These are phyloP conservation scores for Cercospora janseana DNA, from an alignment of 2,329 filamentous ascomycete genomes.

Conservation along the genomic window DNA sequence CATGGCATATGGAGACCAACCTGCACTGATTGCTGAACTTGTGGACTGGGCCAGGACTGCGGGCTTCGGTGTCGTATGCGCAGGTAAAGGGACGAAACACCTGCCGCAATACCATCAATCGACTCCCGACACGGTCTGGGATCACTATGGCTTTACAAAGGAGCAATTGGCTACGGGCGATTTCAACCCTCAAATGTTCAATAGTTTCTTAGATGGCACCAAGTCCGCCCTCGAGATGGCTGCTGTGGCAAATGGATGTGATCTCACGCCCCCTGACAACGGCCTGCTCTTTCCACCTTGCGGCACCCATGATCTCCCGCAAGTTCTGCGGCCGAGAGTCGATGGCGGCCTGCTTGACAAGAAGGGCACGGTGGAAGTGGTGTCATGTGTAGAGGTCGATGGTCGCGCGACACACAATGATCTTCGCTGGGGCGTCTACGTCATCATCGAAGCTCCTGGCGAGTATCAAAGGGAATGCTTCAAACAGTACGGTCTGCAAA, in stretches of 20 bases:
- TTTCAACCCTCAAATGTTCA: slow-evolving; percentile 52
- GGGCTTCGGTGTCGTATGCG: slow-evolving; percentile 48
- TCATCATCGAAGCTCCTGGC: slow-evolving; percentile 46
- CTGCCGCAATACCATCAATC: slow-evolving; percentile 48
- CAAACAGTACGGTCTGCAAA: slow-evolving; percentile 48
- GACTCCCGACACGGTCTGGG: slow-evolving; percentile 50
- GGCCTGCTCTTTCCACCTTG: slow-evolving; percentile 49
- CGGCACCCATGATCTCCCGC: slow-evolving; percentile 45
- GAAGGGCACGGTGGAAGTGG: slow-evolving; percentile 48
- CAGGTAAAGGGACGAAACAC: slow-evolving; percentile 50
- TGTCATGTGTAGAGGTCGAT: slow-evolving; percentile 47
- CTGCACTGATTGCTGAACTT: slow-evolving; percentile 46
- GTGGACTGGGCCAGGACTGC: slow-evolving; percentile 48
- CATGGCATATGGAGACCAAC: slow-evolving; percentile 50
- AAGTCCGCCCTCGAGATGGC: slow-evolving; percentile 51
- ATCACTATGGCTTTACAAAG: slow-evolving; percentile 48
- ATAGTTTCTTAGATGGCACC: slow-evolving; percentile 51
- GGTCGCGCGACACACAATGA: slow-evolving; percentile 45
- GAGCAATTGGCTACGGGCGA: slow-evolving; percentile 46
- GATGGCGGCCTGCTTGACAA: slow-evolving; percentile 45
- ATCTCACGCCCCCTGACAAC: slow-evolving; percentile 43
- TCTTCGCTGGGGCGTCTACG: slow-evolving; percentile 47
- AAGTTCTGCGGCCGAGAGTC: slow-evolving; percentile 42
- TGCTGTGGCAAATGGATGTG: slow-evolving; percentile 49
- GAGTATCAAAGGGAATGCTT: slow-evolving; percentile 47